These are phyloP conservation scores for Monosporozyma solicola DNA, from an alignment of 805 yeast genomes.

Conservation along the genomic window DNA sequence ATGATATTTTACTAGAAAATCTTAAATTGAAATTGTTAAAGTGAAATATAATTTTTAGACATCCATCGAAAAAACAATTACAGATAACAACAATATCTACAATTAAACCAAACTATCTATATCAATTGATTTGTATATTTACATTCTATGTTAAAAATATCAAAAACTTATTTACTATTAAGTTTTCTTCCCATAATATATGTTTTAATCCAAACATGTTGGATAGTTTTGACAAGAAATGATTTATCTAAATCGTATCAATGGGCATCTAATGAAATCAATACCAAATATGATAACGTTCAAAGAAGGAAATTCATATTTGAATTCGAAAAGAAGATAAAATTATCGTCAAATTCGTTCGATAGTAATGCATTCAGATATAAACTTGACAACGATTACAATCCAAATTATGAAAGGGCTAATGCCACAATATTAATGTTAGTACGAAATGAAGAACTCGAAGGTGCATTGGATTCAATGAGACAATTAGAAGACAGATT, in stretches of 20 bases:
- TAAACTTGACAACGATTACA: neutral
- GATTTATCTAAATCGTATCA: neutral
- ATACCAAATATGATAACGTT: neutral
- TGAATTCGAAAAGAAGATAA: constrained; percentile 5
- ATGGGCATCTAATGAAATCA: neutral
- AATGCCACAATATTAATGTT: constrained; percentile 87
- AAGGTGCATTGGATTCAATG: constrained; percentile 67
- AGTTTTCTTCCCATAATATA: neutral
- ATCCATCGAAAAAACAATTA: neutral
- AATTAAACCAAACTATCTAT: neutral
- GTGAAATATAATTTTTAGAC: neutral
- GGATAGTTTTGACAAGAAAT: neutral
- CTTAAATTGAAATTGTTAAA: neutral
- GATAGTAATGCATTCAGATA: constrained; percentile 9
- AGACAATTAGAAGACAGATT: constrained; percentile 70
- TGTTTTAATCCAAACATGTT: neutral
- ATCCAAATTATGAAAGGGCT: constrained; percentile 10
- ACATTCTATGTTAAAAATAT: neutral
- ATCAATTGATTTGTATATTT: neutral
- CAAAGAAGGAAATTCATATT: neutral
- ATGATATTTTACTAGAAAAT: no score
- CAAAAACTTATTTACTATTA: neutral
- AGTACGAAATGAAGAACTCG: constrained; percentile 71
- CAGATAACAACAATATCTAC: neutral
- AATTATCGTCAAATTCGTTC: constrained; percentile 23